phyloP scores from a whole-genome alignment of 257 asterid species.

The Paraleonurus japonicus region DNA sequence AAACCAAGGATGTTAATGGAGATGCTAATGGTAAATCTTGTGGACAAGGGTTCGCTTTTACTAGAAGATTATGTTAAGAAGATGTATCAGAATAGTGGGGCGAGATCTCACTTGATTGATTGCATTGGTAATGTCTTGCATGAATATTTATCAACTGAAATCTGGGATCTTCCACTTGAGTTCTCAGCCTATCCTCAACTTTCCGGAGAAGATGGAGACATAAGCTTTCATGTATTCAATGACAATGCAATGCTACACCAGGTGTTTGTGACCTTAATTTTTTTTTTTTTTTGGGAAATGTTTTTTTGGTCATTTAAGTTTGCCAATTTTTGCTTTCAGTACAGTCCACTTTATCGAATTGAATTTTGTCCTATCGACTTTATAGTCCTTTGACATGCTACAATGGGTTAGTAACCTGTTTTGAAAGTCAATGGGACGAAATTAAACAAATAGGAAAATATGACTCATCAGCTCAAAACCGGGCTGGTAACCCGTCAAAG shows the following conservation, averaged over 20 bases:
- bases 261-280: slow-evolving; percentile 40
- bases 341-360: no score
- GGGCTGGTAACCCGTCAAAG: no score
- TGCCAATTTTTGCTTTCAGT: no score
- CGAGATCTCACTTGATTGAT: slow-evolving; percentile 58
- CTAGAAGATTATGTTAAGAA: slow-evolving; percentile 43
- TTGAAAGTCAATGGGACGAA: no score
- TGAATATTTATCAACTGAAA: slow-evolving; percentile 88
- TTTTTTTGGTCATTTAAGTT: no score
- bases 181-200: slow-evolving; percentile 46
- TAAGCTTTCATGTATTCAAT: slow-evolving; percentile 57
- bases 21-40: slow-evolving; percentile 22
- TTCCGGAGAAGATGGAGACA: slow-evolving; percentile 50
- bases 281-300: no score
- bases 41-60: slow-evolving; percentile 28
- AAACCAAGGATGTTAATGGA: slow-evolving; percentile 28
- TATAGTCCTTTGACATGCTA: no score
- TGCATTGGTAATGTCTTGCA: slow-evolving; percentile 79
- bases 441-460: no score
- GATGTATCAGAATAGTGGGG: slow-evolving; percentile 32
- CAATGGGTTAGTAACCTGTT: no score
- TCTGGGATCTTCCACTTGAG: slow-evolving; percentile 89
- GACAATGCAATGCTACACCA: slow-evolving; percentile 93
- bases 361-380: no score
- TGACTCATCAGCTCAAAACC: no score